Evolutionary conservation across 257 asterid genomes (phyloP), one percentile per base, ranked within the genome.

Genomic region (Gentiana macrophylla): DNA sequence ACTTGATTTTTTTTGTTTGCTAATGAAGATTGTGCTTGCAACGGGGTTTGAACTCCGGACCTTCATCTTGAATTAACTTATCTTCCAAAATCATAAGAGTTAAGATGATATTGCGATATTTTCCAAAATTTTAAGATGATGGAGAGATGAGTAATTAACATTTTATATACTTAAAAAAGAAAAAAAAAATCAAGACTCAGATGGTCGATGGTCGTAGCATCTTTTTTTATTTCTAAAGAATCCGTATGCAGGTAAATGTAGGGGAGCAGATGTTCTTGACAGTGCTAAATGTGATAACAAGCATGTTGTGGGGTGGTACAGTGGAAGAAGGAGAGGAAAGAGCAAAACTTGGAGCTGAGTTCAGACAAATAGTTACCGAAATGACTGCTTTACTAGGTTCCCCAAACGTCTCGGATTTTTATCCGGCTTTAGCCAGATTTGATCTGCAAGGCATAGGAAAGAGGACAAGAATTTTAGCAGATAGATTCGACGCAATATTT

Each of bases 291-390:
- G 96, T 87, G 79, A 77, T 82, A 10, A 87, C 93, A 0, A 70
- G 72, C 41, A 87, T 87, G 94, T 4, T 87, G 59, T 87, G 94
- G 96, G 96, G 96, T 4, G 90, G 84, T 1, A 72, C 84, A 4
- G 70, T 82, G 43, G 53, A 67, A 72, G 53, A 67, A 72, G 93
- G 80, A 4, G 80, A 59, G 35, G 81, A 84, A 34, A 59, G 92
- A 69, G 76, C 73, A 1, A 74, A 62, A 11, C 59, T 80, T 3
- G 96, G 81, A 9, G 67, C 81, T 1, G 92, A 87, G 74, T 84
- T 87, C 44, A 73, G 76, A 72, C 61, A 67, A 45, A 73, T 73
- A 8, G 90, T 87, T 1, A 65, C 72, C 1, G 81, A 63, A 59
- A 82, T 87, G 60, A 78, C 83, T 8, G 71, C 58, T 7, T 37